Evolutionary conservation across 257 asterid genomes (phyloP).

Genomic region (Solanum virginianum): DNA sequence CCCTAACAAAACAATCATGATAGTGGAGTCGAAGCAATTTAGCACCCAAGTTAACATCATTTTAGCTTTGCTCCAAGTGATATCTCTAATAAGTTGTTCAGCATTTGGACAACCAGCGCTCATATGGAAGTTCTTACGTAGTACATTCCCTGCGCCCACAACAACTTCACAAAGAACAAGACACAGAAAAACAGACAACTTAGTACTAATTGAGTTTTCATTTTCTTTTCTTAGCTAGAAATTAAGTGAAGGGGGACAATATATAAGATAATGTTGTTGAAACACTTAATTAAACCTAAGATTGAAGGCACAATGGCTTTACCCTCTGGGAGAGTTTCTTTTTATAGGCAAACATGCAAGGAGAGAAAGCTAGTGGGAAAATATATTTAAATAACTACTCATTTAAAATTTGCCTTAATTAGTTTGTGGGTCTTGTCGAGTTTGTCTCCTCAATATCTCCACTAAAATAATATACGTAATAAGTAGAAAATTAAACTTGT

Average conservation of each 20-base stretch:
- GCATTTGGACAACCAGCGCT: constrained; percentile 3
- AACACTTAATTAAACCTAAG: neutral
- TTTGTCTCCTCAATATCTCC: neutral
- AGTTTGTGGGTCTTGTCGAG: neutral
- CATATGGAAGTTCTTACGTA: constrained; percentile 4
- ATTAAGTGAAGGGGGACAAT: neutral
- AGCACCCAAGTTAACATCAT: constrained; percentile 8
- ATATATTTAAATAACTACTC: neutral
- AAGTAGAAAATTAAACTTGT: neutral
- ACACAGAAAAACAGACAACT: neutral
- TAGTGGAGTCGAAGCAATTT: constrained; percentile 21
- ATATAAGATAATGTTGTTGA: neutral
- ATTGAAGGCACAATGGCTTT: neutral
- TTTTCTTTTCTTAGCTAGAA: neutral
- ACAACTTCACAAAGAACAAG: neutral
- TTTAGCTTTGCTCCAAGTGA: constrained; percentile 10
- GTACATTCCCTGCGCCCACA: neutral
- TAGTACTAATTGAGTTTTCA: neutral
- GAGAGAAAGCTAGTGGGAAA: neutral
- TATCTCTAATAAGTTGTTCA: constrained; percentile 8
- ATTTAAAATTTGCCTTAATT: neutral
- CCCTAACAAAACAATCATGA: constrained; percentile 29
- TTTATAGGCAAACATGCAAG: neutral
- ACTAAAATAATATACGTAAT: neutral
- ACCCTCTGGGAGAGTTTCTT: neutral